Conservation (phyloP, 2,329 filamentous ascomycete genomes). For the Ophiostoma quercus region DNA sequence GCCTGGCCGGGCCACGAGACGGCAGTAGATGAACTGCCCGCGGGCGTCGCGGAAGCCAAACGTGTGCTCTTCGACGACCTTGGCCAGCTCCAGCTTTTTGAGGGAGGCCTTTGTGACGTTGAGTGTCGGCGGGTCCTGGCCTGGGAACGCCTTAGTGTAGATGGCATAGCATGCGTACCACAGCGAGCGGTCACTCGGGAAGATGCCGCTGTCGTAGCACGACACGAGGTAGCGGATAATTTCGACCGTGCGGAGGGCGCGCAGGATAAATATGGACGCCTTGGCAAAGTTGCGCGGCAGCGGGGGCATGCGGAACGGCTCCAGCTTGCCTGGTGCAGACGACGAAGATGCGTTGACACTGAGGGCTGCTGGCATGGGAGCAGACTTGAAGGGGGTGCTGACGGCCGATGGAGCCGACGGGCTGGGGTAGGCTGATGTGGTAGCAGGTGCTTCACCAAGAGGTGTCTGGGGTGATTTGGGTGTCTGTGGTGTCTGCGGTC, state of each 20-base stretch:
- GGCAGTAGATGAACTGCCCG: constrained; percentile 42
- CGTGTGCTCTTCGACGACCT: constrained; percentile 38
- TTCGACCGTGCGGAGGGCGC: constrained; percentile 36
- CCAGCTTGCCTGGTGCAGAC: no score
- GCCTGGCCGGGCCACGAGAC: constrained; percentile 41
- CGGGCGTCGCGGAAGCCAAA: constrained; percentile 41
- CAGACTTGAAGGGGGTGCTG: not conserved
- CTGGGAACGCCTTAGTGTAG: constrained; percentile 42
- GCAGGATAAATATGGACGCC: constrained; percentile 21
- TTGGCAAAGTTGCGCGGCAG: constrained; percentile 24
- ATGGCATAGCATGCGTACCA: constrained; percentile 44
- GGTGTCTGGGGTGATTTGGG: not conserved
- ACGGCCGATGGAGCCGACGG: not conserved
- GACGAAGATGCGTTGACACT: not conserved
- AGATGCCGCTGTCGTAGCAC: constrained; percentile 40
- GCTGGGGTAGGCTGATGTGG: not conserved
- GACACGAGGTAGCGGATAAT: constrained; percentile 42
- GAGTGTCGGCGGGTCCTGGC: constrained; percentile 39
- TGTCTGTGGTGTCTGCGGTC: not conserved
- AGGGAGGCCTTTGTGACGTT: constrained; percentile 39
- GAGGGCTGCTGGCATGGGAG: not conserved
- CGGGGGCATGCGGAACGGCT: constrained; percentile 26
- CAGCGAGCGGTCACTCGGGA: constrained; percentile 48
- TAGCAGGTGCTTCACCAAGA: not conserved
- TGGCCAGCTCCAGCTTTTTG: constrained; percentile 37